Conservation (phyloP, 768 basidiomycete species). For the Pleurotus tuoliensis region DNA sequence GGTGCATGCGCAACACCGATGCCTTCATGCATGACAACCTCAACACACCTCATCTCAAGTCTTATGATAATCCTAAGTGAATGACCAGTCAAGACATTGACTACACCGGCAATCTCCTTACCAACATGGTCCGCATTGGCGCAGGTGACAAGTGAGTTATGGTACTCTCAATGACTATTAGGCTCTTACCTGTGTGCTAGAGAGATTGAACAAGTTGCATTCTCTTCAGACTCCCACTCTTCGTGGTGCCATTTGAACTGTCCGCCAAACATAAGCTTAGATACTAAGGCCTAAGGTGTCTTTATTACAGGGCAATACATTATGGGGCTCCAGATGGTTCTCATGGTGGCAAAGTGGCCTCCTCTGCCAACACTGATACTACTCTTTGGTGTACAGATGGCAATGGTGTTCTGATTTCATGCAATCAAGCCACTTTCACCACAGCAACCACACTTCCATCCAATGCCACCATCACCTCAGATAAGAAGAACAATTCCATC, state of each 20-base stretch:
- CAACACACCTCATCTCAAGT: slow-evolving; percentile 32
- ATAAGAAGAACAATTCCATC: slow-evolving; percentile 51
- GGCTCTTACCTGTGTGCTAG: slow-evolving; percentile 20
- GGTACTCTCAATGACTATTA: too few species aligned
- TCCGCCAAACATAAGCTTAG: too few species aligned
- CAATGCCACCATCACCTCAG: slow-evolving; percentile 53
- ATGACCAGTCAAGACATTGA: slow-evolving; percentile 45
- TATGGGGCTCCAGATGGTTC: slow-evolving; percentile 50
- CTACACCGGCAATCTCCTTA: slow-evolving; percentile 48
- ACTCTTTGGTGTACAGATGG: slow-evolving; percentile 52
- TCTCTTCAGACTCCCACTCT: slow-evolving; percentile 49
- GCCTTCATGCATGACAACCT: slow-evolving; percentile 46
- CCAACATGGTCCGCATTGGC: slow-evolving; percentile 48
- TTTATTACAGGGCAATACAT: slow-evolving; percentile 36
- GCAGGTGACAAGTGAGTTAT: slow-evolving; percentile 31
- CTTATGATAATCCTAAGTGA: slow-evolving; percentile 45
- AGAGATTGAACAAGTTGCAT: slow-evolving; percentile 49
- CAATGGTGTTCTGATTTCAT: slow-evolving; percentile 50
- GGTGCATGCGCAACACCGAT: too few species aligned
- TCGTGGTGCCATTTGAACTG: slow-evolving; percentile 34
- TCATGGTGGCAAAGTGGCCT: slow-evolving; percentile 21
- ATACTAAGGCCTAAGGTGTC: background rate
- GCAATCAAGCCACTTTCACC: slow-evolving; percentile 43
- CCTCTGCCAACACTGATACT: slow-evolving; percentile 49
- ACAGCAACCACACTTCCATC: slow-evolving; percentile 49